These are phyloP conservation scores for Chalciporus pseudorubinellus DNA, from an alignment of 768 basidiomycete species.

Conservation along the genomic window DNA sequence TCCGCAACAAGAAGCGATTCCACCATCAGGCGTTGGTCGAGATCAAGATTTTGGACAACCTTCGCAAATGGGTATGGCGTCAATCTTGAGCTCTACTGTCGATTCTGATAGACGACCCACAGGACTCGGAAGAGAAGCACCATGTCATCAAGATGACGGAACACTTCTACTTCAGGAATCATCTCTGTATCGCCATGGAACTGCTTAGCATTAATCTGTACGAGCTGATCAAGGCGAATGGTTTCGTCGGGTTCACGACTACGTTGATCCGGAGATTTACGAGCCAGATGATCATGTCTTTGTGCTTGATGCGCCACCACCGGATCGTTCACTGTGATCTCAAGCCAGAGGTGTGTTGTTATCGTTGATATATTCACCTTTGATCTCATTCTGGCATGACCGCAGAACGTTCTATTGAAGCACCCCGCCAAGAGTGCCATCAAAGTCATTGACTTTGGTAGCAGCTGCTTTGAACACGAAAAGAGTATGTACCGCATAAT, in stretches of 20 bases:
- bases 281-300: constrained; percentile 88
- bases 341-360: constrained; percentile 83
- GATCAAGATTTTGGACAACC: constrained; percentile 95
- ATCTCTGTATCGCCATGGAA: constrained; percentile 98
- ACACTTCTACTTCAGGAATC: constrained; percentile 96
- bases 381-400: constrained; percentile 2
- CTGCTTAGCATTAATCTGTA: constrained; percentile 97
- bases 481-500: constrained; percentile 68
- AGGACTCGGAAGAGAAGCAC: constrained; percentile 97
- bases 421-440: constrained; percentile 96
- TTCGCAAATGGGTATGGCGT: constrained; percentile 88
- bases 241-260: constrained; percentile 97
- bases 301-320: constrained; percentile 93
- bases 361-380: background rate
- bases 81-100: background rate
- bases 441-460: constrained; percentile 99
- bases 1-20: constrained; percentile 98
- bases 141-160: constrained; percentile 98
- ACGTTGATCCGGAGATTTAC: constrained; percentile 94
- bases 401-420: constrained; percentile 87
- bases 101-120: constrained; percentile 27
- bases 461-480: constrained; percentile 97
- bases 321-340: constrained; percentile 98
- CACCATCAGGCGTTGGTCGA: constrained; percentile 99
- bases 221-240: constrained; percentile 98